Conservation (phyloP, 306 rosid species). For the Begonia loranthoides region DNA sequence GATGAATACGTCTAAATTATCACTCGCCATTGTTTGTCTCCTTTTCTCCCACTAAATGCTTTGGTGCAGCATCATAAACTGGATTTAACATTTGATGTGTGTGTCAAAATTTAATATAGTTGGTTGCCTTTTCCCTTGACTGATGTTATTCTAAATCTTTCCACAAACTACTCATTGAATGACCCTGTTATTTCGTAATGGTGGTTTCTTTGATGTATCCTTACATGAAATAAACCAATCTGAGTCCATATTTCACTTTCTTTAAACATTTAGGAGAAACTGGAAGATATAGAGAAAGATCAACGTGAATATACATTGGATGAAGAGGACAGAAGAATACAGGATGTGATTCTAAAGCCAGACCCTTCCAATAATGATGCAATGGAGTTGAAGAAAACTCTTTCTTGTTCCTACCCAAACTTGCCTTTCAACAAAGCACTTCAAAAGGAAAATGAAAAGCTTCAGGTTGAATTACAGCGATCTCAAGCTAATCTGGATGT, state of each 20-base stretch:
- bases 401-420: constrained; percentile 87
- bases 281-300: constrained; percentile 78
- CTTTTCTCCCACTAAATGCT: too few relatives aligned
- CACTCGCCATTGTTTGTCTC: too few relatives aligned
- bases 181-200: not conserved
- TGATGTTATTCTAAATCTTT: not conserved
- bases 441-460: constrained; percentile 83
- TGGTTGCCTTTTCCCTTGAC: too few relatives aligned
- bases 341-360: constrained; percentile 77
- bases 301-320: constrained; percentile 94
- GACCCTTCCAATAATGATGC: constrained; percentile 61
- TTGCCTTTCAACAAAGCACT: constrained; percentile 71
- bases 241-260: constrained; percentile 8
- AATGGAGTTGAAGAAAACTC: constrained; percentile 75
- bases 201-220: not conserved
- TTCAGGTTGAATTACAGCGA: constrained; percentile 72
- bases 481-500: constrained; percentile 76
- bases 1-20: too few relatives aligned
- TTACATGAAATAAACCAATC: constrained; percentile 10
- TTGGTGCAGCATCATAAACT: too few relatives aligned
- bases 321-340: constrained; percentile 78
- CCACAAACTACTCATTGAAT: not conserved
- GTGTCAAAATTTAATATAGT: too few relatives aligned
- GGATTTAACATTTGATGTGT: too few relatives aligned
- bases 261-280: constrained; percentile 59